phyloP scores from a whole-genome alignment of 2,329 filamentous ascomycete species.

The Hypoxylon sp. region DNA sequence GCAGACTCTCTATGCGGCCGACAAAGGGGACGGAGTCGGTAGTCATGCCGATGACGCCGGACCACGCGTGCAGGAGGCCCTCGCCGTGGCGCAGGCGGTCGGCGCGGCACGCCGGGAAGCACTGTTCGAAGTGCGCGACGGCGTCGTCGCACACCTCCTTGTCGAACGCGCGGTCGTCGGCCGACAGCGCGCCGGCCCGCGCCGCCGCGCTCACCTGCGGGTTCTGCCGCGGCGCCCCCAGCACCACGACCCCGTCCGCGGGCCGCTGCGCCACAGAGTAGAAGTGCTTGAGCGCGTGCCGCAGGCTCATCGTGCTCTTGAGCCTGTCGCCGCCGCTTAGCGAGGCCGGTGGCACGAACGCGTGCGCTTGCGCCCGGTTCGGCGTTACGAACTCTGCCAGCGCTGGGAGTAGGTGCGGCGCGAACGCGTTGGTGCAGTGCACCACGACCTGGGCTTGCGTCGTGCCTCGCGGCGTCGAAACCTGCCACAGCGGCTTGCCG shows the following conservation, averaged over 20 bases:
- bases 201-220: constrained; percentile 48
- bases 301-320: constrained; percentile 53
- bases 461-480: constrained; percentile 47
- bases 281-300: constrained; percentile 56
- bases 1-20: constrained; percentile 50
- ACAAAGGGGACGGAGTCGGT: constrained; percentile 56
- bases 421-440: constrained; percentile 53
- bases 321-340: constrained; percentile 48
- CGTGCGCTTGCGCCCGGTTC: constrained; percentile 55
- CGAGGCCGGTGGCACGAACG: constrained; percentile 50
- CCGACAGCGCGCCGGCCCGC: constrained; percentile 43
- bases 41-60: constrained; percentile 57
- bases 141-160: constrained; percentile 52
- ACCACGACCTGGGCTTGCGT: constrained; percentile 44
- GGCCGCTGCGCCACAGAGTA: constrained; percentile 58
- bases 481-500: constrained; percentile 40
- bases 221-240: constrained; percentile 54
- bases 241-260: constrained; percentile 53
- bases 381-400: constrained; percentile 49
- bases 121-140: constrained; percentile 44
- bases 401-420: constrained; percentile 49
- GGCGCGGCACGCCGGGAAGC: constrained; percentile 46
- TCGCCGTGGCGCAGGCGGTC: constrained; percentile 48
- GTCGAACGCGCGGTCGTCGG: constrained; percentile 51
- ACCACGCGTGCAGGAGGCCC: constrained; percentile 56